Evolutionary conservation across 148 eudicot species (phyloP), one percentile per base, ranked within the genome.

Genomic region (Fallopia convolvulus): DNA sequence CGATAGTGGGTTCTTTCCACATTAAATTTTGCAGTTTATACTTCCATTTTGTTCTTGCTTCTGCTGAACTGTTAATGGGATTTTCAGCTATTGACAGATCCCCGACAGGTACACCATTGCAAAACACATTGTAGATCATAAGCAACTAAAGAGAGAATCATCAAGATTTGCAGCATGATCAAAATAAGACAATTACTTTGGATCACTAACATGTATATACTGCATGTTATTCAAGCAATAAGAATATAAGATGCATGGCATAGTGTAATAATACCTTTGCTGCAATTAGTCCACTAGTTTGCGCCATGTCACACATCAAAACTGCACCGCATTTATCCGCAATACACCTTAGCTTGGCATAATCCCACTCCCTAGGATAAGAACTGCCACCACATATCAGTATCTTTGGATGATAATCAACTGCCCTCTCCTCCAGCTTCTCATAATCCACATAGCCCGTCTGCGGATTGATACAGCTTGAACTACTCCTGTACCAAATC

Each of bases 271-370:
- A 26, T 26, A 26, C 30, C 30, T 26, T 26, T 26, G 30, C 99
- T 17, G 94, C 97, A 86, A 95, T 79, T 56, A 95, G 94, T 23
- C 99, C 99, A 66, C 99, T 95, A 42, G 88, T 93, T 39, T 95
- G 99, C 76, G 99, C 99, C 99, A 95, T 95, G 77, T 95, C 99
- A 77, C 97, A 93, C 93, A 94, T 79, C 84, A 94, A 86, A 40
- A 89, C 80, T 0, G 99, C 93, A 40, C 99, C 92, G 83, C 89
- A 87, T 82, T 83, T 92, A 72, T 94, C 97, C 17, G 99, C 92
- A 78, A 90, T 87, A 66, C 87, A 90, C 70, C 96, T 90, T 79
- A 94, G 80, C 78, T 90, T 85, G 0, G 81, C 87, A 81, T 94
- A 92, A 68, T 94, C 93, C 96, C 96, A 94, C 55, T 94, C 99